Base-by-base conservation (phyloP, 2,329 filamentous ascomycete species). In the Diatrype stigma region DNA sequence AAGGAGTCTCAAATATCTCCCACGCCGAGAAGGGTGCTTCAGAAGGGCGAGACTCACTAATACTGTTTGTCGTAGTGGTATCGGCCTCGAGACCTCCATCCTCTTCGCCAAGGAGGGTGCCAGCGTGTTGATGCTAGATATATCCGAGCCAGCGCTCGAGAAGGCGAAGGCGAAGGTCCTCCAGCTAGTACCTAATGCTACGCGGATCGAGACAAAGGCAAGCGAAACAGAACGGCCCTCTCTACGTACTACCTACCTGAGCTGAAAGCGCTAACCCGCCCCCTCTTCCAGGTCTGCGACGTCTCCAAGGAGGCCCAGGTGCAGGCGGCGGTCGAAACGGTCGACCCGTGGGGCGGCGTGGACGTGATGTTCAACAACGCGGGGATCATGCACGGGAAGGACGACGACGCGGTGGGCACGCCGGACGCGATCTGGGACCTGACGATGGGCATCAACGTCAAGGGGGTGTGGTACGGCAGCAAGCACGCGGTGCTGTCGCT, bases 281-380 rank as follows among this genome's bases (percentile, higher is more conserved):
- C 7, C 12, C 22, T 12, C 42, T 47, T 5, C 35, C 50, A 73
- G 70, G 48, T 80, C 57, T 86, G 84, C 71, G 91, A 96, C 66
- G 92, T 96, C 49, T 91, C 89, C 68, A 92, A 91, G 64, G 92
- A 96, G 69, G 71, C 80, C 54, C 82, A 94, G 51, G 84, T 96
- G 30, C 74, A 90, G 64, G 82, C 84, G 50, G 83, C 88, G 67
- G 78, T 96, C 48, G 86, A 89, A 60, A 73, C 80, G 10, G 74
- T 93, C 51, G 92, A 96, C 70, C 67, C 81, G 51, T 95, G 89
- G 88, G 92, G 92, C 65, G 92, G 92, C 42, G 73, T 94, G 3
- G 92, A 96, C 68, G 78, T 96, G 66, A 89, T 96, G 63, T 96
- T 96, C 84, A 96, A 96, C 83, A 96, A 96, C 70, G 92, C 92